Percentiles rank a stretch among this genome's conserved stretches.
These are phyloP conservation scores for Penicillium hesseltinei DNA, from an alignment of 2,329 filamentous ascomycete species.

Conservation along the genomic window DNA sequence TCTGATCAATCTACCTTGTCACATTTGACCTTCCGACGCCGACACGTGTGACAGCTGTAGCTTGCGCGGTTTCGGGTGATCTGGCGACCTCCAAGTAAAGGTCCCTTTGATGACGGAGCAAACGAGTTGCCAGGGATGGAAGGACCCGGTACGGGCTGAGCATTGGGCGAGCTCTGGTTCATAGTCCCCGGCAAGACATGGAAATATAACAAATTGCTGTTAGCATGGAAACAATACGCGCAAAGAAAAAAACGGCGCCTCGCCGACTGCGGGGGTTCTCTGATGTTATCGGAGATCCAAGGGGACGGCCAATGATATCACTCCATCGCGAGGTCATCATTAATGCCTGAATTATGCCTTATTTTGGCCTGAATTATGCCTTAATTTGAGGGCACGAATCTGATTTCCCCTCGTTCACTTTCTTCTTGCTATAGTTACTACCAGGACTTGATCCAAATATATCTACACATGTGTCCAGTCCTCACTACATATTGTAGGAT, in stretches of 20 bases:
- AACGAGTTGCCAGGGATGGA: constrained; percentile 5
- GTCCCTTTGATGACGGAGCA: constrained; percentile 11
- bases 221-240: not conserved
- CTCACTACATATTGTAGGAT: not conserved
- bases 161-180: constrained; percentile 12
- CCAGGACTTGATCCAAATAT: too few species aligned
- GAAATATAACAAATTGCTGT: not conserved
- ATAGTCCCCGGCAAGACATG: constrained; percentile 10
- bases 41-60: constrained; percentile 49
- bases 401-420: not conserved
- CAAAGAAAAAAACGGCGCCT: not conserved
- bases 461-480: not conserved
- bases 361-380: not conserved
- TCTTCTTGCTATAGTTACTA: not conserved
- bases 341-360: not conserved
- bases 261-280: constrained; percentile 4
- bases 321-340: not conserved
- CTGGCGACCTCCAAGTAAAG: constrained; percentile 37
- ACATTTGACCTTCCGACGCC: constrained; percentile 49
- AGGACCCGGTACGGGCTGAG: constrained; percentile 5
- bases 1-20: constrained; percentile 35
- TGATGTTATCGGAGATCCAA: constrained; percentile 2
- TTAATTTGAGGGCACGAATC: not conserved
- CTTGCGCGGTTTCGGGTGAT: constrained; percentile 49
- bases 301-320: constrained; percentile 1